Evolutionary conservation across 2,329 filamentous ascomycete genomes (phyloP).

Genomic region (Trichoderma atrobrunneum): DNA sequence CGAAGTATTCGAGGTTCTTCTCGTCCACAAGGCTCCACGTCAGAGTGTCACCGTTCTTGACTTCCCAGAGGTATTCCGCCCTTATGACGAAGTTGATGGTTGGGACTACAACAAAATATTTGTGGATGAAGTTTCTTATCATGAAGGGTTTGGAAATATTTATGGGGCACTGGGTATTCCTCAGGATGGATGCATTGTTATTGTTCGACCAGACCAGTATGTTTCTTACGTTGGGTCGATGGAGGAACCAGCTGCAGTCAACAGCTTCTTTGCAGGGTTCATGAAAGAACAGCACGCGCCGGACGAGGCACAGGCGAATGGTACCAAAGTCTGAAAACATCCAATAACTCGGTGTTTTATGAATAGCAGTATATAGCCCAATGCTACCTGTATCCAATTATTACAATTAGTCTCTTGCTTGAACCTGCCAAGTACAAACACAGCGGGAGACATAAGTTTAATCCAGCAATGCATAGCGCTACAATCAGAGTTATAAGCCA

Average conservation of each 20-base stretch:
- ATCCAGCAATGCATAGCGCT: neutral
- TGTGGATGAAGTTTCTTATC: neutral
- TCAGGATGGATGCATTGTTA: neutral
- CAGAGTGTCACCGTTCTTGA: neutral
- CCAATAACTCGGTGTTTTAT: neutral
- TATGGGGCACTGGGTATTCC: neutral
- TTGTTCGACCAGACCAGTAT: neutral
- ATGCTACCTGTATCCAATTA: neutral
- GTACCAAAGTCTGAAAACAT: neutral
- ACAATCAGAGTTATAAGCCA: neutral
- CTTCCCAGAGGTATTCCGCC: neutral
- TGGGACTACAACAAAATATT: conserved; percentile 7
- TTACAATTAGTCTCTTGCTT: neutral
- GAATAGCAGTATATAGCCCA: neutral
- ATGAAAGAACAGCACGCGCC: neutral
- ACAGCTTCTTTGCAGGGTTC: neutral
- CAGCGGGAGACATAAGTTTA: neutral
- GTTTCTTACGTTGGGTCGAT: neutral
- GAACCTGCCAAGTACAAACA: neutral
- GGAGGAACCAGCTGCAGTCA: neutral
- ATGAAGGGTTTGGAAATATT: neutral
- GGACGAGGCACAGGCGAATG: neutral
- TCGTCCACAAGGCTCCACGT: neutral
- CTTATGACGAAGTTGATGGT: neutral
- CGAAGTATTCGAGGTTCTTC: neutral